phyloP scores from a whole-genome alignment of 2,329 filamentous ascomycete species.

The Apiospora rasikravindrae region DNA sequence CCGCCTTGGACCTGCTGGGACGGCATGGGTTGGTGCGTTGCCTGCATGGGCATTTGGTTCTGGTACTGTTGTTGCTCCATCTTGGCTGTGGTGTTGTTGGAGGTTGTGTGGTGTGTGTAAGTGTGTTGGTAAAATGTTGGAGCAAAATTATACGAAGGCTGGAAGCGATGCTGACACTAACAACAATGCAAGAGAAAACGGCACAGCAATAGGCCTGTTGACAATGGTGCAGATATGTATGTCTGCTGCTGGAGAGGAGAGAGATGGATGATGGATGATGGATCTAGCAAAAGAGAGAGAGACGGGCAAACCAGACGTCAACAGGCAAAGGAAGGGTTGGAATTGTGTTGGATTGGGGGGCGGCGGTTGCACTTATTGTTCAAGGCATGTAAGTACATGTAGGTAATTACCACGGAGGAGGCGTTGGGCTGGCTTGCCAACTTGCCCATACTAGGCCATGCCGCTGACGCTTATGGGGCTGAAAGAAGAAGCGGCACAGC shows the following conservation, averaged over 20 bases:
- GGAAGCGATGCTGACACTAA: not conserved
- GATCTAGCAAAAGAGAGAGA: not conserved
- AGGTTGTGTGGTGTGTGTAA: not conserved
- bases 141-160: not conserved
- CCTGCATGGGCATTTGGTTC: not conserved
- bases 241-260: not conserved
- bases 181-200: not conserved
- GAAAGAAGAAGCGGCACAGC: slow-evolving; percentile 9
- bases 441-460: not conserved
- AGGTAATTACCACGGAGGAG: not conserved
- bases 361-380: not conserved
- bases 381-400: too few species aligned
- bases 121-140: not conserved
- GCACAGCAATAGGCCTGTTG: not conserved
- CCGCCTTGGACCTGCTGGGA: slow-evolving; percentile 22
- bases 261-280: not conserved
- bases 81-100: not conserved
- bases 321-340: not conserved
- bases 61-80: slow-evolving; percentile 1
- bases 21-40: not conserved
- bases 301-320: not conserved
- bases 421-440: not conserved
- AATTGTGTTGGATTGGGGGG: not conserved
- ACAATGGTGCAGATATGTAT: not conserved
- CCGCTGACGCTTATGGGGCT: not conserved